phyloP scores from a whole-genome alignment of 805 yeast genomes.

The Candida insectorum region DNA sequence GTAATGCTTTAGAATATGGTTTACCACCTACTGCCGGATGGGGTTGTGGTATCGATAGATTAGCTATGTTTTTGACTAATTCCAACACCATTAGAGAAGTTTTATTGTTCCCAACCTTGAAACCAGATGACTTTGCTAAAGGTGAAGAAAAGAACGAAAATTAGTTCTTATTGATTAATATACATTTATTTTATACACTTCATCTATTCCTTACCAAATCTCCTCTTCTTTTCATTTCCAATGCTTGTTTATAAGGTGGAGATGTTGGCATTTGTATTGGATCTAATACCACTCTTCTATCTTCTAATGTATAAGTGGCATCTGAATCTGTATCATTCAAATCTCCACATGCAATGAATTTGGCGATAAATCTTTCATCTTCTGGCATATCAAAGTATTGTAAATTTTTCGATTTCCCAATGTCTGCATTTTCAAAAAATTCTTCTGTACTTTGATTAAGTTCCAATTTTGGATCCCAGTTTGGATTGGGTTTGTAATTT shows the following conservation, averaged over 20 bases:
- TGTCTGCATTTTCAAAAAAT: constrained; percentile 63
- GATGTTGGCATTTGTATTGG: constrained; percentile 96
- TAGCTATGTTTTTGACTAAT: constrained; percentile 96
- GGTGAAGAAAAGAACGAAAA: constrained; percentile 27
- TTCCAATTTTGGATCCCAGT: constrained; percentile 74
- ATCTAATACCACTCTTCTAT: constrained; percentile 44
- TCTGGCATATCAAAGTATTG: constrained; percentile 47
- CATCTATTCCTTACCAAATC: constrained; percentile 16
- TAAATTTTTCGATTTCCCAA: constrained; percentile 51
- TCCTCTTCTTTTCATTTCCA: constrained; percentile 82
- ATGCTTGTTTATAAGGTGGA: constrained; percentile 92
- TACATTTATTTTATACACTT: neutral
- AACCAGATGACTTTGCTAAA: constrained; percentile 67
- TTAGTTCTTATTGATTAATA: constrained; percentile 3
- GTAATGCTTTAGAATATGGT: constrained; percentile 97
- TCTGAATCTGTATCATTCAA: constrained; percentile 86
- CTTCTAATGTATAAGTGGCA: constrained; percentile 76
- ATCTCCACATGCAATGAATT: constrained; percentile 96
- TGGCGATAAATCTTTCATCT: constrained; percentile 77
- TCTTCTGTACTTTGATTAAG: constrained; percentile 69
- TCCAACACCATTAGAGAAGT: constrained; percentile 98
- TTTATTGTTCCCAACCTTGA: constrained; percentile 95
- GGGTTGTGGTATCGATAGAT: constrained; percentile 99
- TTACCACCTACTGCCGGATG: constrained; percentile 99
- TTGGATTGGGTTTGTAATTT: constrained; percentile 77